These are phyloP conservation scores for Aspergillus fischeri DNA, from an alignment of 2,329 filamentous ascomycete genomes.

Conservation along the genomic window DNA sequence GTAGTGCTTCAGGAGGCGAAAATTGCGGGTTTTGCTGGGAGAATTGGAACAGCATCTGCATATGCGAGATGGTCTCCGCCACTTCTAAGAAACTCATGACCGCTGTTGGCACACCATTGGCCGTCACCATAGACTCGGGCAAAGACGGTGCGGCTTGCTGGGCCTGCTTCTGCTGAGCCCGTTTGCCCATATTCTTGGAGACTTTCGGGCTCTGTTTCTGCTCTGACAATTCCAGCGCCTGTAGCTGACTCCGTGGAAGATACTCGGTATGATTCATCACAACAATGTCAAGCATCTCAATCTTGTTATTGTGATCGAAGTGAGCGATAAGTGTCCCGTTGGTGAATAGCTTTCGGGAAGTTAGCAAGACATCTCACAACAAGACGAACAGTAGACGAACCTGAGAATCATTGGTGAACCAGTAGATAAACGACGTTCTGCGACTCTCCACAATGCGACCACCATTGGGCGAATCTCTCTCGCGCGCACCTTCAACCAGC, in stretches of 20 bases:
- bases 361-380: conserved; percentile 2
- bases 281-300: conserved; percentile 80
- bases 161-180: conserved; percentile 46
- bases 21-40: conserved; percentile 51
- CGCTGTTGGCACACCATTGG: conserved; percentile 53
- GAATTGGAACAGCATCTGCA: conserved; percentile 58
- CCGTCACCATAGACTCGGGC: conserved; percentile 41
- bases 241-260: conserved; percentile 62
- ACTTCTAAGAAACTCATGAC: conserved; percentile 62
- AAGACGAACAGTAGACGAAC: conserved; percentile 48
- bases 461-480: conserved; percentile 56
- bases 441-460: conserved; percentile 71
- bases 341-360: conserved; percentile 60
- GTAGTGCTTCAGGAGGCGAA: conserved; percentile 53
- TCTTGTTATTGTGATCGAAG: conserved; percentile 73
- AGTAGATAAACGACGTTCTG: conserved; percentile 79
- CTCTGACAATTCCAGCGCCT: conserved; percentile 48
- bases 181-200: conserved; percentile 52
- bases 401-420: conserved; percentile 79
- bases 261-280: conserved; percentile 77
- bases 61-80: conserved; percentile 61
- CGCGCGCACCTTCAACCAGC: conserved; percentile 66
- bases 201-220: conserved; percentile 58
- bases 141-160: conserved; percentile 42
- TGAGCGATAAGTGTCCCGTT: conserved; percentile 73